Evolutionary conservation across 2,329 filamentous ascomycete species (phyloP).

Genomic region (Colletotrichum sp.): DNA sequence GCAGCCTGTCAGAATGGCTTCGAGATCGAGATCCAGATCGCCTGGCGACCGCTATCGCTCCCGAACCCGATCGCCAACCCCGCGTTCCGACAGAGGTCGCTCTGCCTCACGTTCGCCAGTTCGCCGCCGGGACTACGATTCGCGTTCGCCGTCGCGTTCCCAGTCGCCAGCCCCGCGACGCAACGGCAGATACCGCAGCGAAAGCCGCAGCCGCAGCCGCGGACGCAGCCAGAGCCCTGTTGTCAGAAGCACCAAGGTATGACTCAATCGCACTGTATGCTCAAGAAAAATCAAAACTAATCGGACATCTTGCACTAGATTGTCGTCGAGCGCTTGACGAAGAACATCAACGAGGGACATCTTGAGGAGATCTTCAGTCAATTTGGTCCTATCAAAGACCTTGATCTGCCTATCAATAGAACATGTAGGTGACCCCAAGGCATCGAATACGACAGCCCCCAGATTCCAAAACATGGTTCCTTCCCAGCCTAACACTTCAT

Average conservation of each 20-base stretch:
- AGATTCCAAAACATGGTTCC: neutral
- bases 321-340: slow-evolving; percentile 93
- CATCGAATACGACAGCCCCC: neutral
- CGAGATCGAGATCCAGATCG: slow-evolving; percentile 24
- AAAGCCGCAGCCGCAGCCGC: slow-evolving; percentile 33
- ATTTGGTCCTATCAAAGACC: slow-evolving; percentile 84
- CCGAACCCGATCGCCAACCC: slow-evolving; percentile 38
- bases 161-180: slow-evolving; percentile 34
- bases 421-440: neutral
- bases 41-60: slow-evolving; percentile 34
- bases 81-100: slow-evolving; percentile 29
- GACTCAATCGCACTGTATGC: slow-evolving; percentile 20
- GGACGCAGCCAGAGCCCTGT: slow-evolving; percentile 32
- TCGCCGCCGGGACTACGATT: slow-evolving; percentile 35
- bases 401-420: slow-evolving; percentile 90
- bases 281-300: neutral
- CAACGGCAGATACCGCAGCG: slow-evolving; percentile 37
- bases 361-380: slow-evolving; percentile 89
- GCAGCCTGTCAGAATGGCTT: slow-evolving; percentile 13
- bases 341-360: slow-evolving; percentile 90
- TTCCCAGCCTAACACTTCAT: slow-evolving; percentile 15
- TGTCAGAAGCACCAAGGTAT: slow-evolving; percentile 58
- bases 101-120: slow-evolving; percentile 34
- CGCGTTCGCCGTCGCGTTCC: slow-evolving; percentile 31
- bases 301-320: slow-evolving; percentile 61